Evolutionary conservation across 352 stramenopile genomes (phyloP).

Genomic region (Globisporangium mamillatum): DNA sequence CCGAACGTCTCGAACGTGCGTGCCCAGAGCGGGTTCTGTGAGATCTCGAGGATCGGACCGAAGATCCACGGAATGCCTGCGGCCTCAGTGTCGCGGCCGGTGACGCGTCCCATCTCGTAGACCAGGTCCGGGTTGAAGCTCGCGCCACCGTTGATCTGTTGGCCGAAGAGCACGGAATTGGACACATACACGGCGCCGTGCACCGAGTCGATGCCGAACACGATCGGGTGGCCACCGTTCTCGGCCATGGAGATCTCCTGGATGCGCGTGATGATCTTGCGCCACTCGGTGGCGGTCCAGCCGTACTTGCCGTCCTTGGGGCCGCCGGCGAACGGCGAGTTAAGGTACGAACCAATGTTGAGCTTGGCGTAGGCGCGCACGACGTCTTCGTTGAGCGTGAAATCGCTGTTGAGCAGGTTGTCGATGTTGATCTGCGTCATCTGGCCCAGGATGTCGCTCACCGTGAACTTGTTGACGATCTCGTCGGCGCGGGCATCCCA

Average conservation of each 20-base stretch:
- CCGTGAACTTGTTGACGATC: constrained; percentile 52
- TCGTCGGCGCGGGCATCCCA: constrained; percentile 38
- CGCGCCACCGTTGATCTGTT: constrained; percentile 87
- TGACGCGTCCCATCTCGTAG: constrained; percentile 64
- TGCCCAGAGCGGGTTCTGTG: constrained; percentile 85
- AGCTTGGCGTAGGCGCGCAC: constrained; percentile 55
- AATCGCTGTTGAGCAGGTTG: constrained; percentile 42
- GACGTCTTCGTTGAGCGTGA: constrained; percentile 40
- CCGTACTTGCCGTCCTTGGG: constrained; percentile 28
- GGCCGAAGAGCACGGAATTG: constrained; percentile 76
- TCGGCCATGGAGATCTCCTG: constrained; percentile 74
- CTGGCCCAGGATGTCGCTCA: constrained; percentile 71
- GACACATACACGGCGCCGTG: constrained; percentile 88
- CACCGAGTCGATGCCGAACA: constrained; percentile 90
- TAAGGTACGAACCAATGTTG: constrained; percentile 89
- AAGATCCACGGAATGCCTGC: constrained; percentile 91
- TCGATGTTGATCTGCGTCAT: constrained; percentile 86
- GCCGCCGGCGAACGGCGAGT: constrained; percentile 48
- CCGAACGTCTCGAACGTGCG: constrained; percentile 95
- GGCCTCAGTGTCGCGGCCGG: constrained; percentile 78
- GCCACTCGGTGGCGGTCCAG: constrained; percentile 58
- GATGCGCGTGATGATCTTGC: constrained; percentile 65
- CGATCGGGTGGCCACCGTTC: constrained; percentile 56
- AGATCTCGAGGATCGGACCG: constrained; percentile 84
- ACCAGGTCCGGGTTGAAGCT: constrained; percentile 86